phyloP scores from a whole-genome alignment of 257 asterid species.

The Buddleja alternifolia region DNA sequence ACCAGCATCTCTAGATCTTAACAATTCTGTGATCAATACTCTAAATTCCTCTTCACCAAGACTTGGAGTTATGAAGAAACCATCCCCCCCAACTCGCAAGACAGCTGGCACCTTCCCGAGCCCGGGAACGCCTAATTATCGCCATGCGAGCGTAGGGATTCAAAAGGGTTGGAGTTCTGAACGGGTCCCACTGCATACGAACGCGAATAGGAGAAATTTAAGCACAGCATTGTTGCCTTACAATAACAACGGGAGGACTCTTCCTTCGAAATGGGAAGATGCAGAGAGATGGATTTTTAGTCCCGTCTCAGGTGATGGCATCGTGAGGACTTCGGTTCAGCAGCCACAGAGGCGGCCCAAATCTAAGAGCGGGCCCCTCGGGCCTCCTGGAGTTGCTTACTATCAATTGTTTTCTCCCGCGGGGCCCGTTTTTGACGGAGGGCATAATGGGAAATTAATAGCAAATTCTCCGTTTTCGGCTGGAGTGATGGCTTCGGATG shows the following conservation, averaged over 20 bases:
- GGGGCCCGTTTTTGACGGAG: constrained; percentile 50
- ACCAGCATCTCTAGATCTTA: constrained; percentile 80
- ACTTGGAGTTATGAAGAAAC: constrained; percentile 60
- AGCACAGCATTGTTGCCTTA: constrained; percentile 62
- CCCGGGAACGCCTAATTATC: constrained; percentile 87
- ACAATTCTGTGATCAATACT: constrained; percentile 47
- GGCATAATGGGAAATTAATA: constrained; percentile 42
- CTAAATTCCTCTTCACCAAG: constrained; percentile 70
- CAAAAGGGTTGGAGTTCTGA: constrained; percentile 98
- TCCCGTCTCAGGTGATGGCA: constrained; percentile 76
- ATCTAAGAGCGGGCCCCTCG: constrained; percentile 96
- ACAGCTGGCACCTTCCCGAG: constrained; percentile 65
- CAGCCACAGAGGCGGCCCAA: constrained; percentile 80
- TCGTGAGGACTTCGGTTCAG: constrained; percentile 56
- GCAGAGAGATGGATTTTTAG: constrained; percentile 99
- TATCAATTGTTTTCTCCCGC: constrained; percentile 86
- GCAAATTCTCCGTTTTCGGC: constrained; percentile 74
- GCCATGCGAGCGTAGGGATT: constrained; percentile 61
- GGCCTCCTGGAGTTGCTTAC: constrained; percentile 82
- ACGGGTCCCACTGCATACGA: constrained; percentile 67
- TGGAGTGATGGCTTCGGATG: constrained; percentile 64
- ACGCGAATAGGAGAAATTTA: constrained; percentile 50
- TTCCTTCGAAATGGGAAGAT: constrained; percentile 99
- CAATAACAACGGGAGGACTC: constrained; percentile 60
- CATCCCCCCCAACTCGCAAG: constrained; percentile 44